Conservation (phyloP, 2,329 filamentous ascomycete species). For the Pezicula radicicola region DNA sequence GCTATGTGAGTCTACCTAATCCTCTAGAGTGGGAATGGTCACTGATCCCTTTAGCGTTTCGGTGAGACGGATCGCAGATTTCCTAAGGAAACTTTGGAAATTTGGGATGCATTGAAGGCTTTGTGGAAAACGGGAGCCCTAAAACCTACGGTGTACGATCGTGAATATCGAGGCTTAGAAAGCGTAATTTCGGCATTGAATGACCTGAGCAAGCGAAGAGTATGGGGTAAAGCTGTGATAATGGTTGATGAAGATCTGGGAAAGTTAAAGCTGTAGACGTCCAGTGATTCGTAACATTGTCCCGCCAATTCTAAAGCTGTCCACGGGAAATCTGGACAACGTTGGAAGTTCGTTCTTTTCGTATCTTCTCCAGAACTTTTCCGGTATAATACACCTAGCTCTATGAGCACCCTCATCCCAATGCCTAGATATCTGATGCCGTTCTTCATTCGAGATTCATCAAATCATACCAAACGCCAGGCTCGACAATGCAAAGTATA, state of each 20-base stretch:
- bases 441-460: slow-evolving; percentile 1
- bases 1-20: slow-evolving; percentile 40
- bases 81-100: slow-evolving; percentile 41
- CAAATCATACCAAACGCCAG: slow-evolving; percentile 16
- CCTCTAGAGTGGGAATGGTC: not conserved
- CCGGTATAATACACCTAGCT: slow-evolving; percentile 14
- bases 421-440: slow-evolving; percentile 19
- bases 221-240: slow-evolving; percentile 57
- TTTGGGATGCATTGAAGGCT: slow-evolving; percentile 48
- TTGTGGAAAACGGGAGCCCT: slow-evolving; percentile 45
- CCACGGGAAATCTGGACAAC: not conserved
- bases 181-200: slow-evolving; percentile 46
- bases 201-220: slow-evolving; percentile 45
- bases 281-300: not conserved
- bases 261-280: not conserved
- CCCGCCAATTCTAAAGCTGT: not conserved
- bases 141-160: slow-evolving; percentile 47
- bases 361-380: slow-evolving; percentile 5
- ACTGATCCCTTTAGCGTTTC: slow-evolving; percentile 39
- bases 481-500: slow-evolving; percentile 16
- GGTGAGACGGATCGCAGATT: slow-evolving; percentile 51
- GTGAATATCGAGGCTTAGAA: slow-evolving; percentile 45
- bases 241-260: slow-evolving; percentile 26
- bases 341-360: not conserved
- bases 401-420: slow-evolving; percentile 11